Conservation (phyloP, 2,329 filamentous ascomycete genomes). For the Colletotrichum tanaceti region DNA sequence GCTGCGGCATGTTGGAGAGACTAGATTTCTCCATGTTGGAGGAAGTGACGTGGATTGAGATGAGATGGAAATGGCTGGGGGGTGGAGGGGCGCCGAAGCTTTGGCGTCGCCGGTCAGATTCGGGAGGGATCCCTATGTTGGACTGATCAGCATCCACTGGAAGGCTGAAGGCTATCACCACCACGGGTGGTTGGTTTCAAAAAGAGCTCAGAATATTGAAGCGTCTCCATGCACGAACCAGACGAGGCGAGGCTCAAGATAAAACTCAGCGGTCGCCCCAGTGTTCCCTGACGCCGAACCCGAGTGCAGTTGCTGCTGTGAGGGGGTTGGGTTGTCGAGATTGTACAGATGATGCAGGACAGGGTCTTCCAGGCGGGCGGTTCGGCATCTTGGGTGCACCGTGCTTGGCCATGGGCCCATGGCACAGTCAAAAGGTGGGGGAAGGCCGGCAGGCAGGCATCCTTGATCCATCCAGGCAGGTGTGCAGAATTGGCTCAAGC, state of each 20-base stretch:
- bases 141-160: conserved; percentile 28
- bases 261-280: not conserved
- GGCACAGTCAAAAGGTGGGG: conserved; percentile 25
- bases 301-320: not conserved
- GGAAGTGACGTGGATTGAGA: conserved; percentile 19
- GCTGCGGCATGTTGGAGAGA: not conserved
- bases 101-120: conserved; percentile 18
- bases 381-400: conserved; percentile 27
- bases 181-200: conserved; percentile 28
- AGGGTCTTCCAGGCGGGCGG: conserved; percentile 10
- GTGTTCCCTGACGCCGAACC: not conserved
- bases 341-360: not conserved
- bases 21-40: not conserved
- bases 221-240: not conserved
- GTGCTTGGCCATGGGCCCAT: conserved; percentile 27
- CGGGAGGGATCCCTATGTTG: conserved; percentile 11
- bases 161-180: conserved; percentile 1
- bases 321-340: not conserved
- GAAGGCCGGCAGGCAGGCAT: conserved; percentile 16
- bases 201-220: conserved; percentile 12
- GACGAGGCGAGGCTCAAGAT: not conserved
- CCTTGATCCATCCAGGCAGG: conserved; percentile 12
- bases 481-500: conserved; percentile 30
- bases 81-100: conserved; percentile 17
- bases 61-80: conserved; percentile 27